These are phyloP conservation scores for Amanita fuliginea DNA, from an alignment of 768 basidiomycete species.

Conservation along the genomic window DNA sequence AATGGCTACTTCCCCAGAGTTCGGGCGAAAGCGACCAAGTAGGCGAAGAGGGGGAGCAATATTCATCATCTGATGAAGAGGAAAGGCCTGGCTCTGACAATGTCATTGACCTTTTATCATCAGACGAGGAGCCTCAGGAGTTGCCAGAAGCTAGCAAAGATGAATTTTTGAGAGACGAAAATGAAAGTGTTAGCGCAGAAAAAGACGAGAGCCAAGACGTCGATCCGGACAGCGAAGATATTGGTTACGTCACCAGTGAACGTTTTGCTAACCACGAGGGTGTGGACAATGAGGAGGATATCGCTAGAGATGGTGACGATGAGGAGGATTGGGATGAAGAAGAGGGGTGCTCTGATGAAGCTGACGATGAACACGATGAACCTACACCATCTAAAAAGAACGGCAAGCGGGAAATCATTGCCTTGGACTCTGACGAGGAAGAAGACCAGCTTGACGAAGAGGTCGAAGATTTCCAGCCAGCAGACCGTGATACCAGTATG, in stretches of 20 bases:
- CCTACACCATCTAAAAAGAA: neutral
- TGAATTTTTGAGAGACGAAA: neutral
- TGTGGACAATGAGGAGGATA: slow-evolving; percentile 14
- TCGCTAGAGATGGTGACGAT: slow-evolving; percentile 11
- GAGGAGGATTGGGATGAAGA: slow-evolving; percentile 11
- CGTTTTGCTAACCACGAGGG: slow-evolving; percentile 9
- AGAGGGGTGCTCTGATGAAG: slow-evolving; percentile 7
- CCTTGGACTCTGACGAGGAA: slow-evolving; percentile 14
- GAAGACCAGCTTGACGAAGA: slow-evolving; percentile 8
- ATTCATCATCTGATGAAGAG: slow-evolving; percentile 19
- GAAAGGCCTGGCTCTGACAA: slow-evolving; percentile 17
- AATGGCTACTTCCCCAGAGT: slow-evolving; percentile 2
- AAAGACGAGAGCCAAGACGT: neutral
- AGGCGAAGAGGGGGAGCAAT: neutral
- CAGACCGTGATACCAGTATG: slow-evolving; percentile 21
- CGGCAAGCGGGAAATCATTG: slow-evolving; percentile 8
- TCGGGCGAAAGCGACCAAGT: neutral
- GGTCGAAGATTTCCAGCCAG: slow-evolving; percentile 21
- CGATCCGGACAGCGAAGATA: neutral
- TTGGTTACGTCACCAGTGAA: neutral
- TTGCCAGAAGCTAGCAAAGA: neutral
- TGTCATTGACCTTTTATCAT: slow-evolving; percentile 8
- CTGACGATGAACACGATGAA: slow-evolving; percentile 6
- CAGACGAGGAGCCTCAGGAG: slow-evolving; percentile 17
- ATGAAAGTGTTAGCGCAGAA: neutral